Conservation (phyloP, 805 yeast genomes). For the Metschnikowia hibisci region DNA sequence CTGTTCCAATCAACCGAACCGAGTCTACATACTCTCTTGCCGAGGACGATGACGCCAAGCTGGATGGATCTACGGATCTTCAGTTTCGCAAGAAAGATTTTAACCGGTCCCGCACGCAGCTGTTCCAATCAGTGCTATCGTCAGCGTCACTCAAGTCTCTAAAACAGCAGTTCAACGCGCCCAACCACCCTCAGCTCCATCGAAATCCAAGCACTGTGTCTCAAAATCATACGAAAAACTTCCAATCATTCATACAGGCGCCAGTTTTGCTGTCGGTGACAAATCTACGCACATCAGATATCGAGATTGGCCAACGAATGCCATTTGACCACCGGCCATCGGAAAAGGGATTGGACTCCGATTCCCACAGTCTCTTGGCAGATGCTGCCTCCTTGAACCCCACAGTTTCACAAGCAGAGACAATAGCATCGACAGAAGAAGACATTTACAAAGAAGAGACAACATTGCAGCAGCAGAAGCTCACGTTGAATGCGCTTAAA, state of each 20-base stretch:
- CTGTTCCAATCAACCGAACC: conserved; percentile 1
- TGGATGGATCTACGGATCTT: conserved; percentile 18
- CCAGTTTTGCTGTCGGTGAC: conserved; percentile 40
- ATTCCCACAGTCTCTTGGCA: neutral
- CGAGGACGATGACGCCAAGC: conserved; percentile 5
- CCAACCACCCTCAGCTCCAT: conserved; percentile 13
- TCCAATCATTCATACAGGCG: conserved; percentile 45
- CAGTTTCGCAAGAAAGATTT: conserved; percentile 39
- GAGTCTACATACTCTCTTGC: neutral
- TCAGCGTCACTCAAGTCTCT: conserved; percentile 41
- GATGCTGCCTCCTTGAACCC: neutral
- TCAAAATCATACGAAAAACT: conserved; percentile 25
- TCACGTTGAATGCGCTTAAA: conserved; percentile 42
- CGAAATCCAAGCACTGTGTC: conserved; percentile 13
- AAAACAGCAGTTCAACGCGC: conserved; percentile 25
- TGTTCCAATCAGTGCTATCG: conserved; percentile 42
- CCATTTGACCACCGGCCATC: conserved; percentile 29
- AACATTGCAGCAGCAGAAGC: conserved; percentile 37
- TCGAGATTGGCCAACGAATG: conserved; percentile 39
- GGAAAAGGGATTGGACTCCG: conserved; percentile 3
- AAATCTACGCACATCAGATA: conserved; percentile 27
- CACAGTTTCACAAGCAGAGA: neutral
- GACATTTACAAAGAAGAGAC: conserved; percentile 33
- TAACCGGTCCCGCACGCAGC: conserved; percentile 36
- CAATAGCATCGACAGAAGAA: conserved; percentile 13